Percentiles rank a stretch among this genome's conserved stretches.
Conservation (phyloP, 2,329 filamentous ascomycete species). For the Sporothrix dimorphospora region DNA sequence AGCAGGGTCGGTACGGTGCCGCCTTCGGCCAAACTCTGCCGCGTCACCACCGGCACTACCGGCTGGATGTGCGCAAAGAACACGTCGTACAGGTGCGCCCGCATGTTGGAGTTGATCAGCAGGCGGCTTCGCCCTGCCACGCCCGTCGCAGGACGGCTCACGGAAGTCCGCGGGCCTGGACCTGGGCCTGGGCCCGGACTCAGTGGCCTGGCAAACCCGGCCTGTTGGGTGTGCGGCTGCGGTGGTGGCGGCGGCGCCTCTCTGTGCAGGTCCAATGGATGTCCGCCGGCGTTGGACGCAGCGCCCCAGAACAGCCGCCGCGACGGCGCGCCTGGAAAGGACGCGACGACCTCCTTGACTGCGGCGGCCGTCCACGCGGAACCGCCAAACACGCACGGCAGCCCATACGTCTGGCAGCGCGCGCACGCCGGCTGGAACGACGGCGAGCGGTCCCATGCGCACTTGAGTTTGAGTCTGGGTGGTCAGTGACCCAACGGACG, state of each 20-base stretch:
- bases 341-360: neutral
- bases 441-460: neutral
- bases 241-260: constrained; percentile 1
- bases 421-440: neutral
- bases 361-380: neutral
- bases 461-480: constrained; percentile 4
- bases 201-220: neutral
- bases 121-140: neutral
- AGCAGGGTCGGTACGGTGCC: neutral
- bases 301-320: neutral
- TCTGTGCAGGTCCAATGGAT: neutral
- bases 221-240: neutral
- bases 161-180: neutral
- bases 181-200: neutral
- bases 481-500: neutral
- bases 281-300: neutral
- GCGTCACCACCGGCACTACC: neutral
- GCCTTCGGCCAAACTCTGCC: neutral
- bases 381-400: neutral
- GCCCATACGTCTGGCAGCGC: neutral
- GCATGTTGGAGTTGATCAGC: constrained; percentile 12
- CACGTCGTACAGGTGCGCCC: neutral
- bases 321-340: constrained; percentile 1
- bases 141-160: neutral
- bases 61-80: constrained; percentile 4